phyloP scores from a whole-genome alignment of 345 rosid species.

The Brassica carinata region DNA sequence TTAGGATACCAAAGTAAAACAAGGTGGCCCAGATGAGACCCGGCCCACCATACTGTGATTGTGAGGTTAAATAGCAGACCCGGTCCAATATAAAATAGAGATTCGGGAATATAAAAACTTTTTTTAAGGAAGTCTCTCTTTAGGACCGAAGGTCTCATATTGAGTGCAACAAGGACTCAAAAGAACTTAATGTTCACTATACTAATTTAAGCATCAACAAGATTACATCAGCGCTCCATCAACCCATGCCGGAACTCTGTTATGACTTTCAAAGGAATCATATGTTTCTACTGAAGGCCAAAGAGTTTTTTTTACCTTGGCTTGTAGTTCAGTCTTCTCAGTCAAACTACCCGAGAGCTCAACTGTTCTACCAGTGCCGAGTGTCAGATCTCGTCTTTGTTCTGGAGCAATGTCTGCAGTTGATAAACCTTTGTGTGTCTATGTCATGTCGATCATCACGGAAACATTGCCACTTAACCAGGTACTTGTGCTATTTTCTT shows the following conservation, averaged over 20 bases:
- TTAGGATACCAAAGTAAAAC: neutral
- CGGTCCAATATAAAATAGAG: neutral
- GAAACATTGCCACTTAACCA: slow-evolving; percentile 15
- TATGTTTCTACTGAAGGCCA: slow-evolving; percentile 17
- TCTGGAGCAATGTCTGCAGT: slow-evolving; percentile 22
- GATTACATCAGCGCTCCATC: slow-evolving; percentile 23
- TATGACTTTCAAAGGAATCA: slow-evolving; percentile 1
- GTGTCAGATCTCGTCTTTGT: slow-evolving; percentile 20
- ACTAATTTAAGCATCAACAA: slow-evolving; percentile 19
- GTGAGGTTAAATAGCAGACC: neutral
- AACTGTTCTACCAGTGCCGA: slow-evolving; percentile 17
- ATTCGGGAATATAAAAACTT: neutral
- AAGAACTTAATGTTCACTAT: slow-evolving; percentile 3
- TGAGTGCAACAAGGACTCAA: neutral
- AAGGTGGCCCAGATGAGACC: no score
- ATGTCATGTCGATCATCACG: slow-evolving; percentile 4
- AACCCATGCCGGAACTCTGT: slow-evolving; percentile 16
- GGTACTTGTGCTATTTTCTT: slow-evolving; percentile 6
- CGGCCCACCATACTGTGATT: no score
- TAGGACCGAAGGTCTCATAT: neutral
- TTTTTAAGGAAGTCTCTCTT: neutral
- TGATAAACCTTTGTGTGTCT: slow-evolving; percentile 8
- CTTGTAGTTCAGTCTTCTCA: slow-evolving; percentile 19
- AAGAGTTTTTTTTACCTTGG: slow-evolving; percentile 19
- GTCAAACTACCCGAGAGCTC: slow-evolving; percentile 16